Evolutionary conservation across 805 yeast species (phyloP).

Genomic region (Candida sakaeoensis): DNA sequence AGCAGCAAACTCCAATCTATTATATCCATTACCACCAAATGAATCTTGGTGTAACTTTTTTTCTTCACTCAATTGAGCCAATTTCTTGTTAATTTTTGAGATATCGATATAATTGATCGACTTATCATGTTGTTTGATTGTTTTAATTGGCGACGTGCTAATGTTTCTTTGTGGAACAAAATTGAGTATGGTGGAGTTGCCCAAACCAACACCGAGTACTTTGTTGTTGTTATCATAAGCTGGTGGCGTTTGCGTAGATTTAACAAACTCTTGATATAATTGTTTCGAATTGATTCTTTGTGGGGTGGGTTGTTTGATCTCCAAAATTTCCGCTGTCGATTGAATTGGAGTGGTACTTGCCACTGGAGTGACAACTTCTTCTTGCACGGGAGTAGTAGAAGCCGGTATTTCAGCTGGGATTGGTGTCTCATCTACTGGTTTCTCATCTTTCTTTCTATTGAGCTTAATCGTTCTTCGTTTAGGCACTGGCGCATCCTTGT

Average conservation of each 20-base stretch:
- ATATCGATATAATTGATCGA: conserved; percentile 14
- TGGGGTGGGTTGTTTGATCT: conserved; percentile 11
- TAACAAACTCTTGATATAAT: conserved; percentile 8
- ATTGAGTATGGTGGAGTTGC: conserved; percentile 30
- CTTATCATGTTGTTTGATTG: conserved; percentile 7
- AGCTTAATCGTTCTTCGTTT: conserved; percentile 42
- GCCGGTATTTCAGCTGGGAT: conserved; percentile 1
- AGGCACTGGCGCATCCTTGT: conserved; percentile 26
- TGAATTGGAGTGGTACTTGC: conserved; percentile 2
- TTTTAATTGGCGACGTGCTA: conserved; percentile 26
- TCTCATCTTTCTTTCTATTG: conserved; percentile 13
- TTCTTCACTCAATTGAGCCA: conserved; percentile 14
- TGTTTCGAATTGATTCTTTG: conserved; percentile 4
- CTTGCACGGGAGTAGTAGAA: background rate
- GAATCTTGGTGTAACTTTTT: conserved; percentile 1
- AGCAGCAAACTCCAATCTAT: conserved; percentile 11
- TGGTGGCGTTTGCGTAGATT: conserved; percentile 15
- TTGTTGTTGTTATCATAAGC: conserved; percentile 14
- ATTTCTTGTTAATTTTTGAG: conserved; percentile 16
- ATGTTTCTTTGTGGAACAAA: conserved; percentile 20
- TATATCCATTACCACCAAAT: conserved; percentile 1
- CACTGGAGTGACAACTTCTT: background rate
- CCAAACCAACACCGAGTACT: conserved; percentile 33
- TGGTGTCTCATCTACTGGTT: background rate
- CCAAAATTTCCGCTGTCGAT: background rate